Percentiles rank a stretch among this genome's conserved stretches.
These are phyloP conservation scores for Drosera spatulata DNA, from an alignment of 179 eudicot genomes.

Conservation along the genomic window DNA sequence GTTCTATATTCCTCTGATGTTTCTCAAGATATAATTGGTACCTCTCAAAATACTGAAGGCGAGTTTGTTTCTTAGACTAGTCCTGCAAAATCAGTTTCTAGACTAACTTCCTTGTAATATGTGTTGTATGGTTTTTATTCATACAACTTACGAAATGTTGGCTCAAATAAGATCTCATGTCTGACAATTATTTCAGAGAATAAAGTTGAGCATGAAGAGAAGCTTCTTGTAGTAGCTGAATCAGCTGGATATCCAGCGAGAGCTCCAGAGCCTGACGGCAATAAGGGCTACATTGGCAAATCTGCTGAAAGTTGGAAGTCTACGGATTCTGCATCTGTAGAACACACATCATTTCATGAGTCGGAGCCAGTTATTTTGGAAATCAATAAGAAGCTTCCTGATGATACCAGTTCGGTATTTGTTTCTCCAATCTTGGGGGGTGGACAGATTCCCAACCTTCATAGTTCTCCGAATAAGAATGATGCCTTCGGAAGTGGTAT, in stretches of 20 bases:
- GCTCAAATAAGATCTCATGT: not conserved
- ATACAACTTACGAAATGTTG: not conserved
- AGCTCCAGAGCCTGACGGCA: constrained; percentile 16
- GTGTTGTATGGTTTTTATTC: not conserved
- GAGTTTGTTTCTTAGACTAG: constrained; percentile 6
- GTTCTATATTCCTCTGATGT: constrained; percentile 17
- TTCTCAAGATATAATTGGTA: constrained; percentile 21
- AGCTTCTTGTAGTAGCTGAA: constrained; percentile 11
- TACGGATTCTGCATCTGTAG: constrained; percentile 15
- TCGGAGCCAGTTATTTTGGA: constrained; percentile 19
- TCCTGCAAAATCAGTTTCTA: not conserved
- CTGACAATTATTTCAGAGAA: constrained; percentile 14
- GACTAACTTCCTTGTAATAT: not conserved
- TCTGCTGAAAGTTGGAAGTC: constrained; percentile 16
- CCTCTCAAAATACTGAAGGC: constrained; percentile 13
- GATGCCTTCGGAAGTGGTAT: constrained; percentile 25
- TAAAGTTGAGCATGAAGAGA: constrained; percentile 16
- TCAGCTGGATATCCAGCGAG: constrained; percentile 10
- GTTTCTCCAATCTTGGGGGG: constrained; percentile 27
- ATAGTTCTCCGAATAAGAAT: constrained; percentile 20
- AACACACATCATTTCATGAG: constrained; percentile 18
- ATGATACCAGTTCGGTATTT: constrained; percentile 38
- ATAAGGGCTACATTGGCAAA: constrained; percentile 10
- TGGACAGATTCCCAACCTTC: constrained; percentile 22
- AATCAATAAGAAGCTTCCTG: constrained; percentile 26